Conservation (phyloP, 2,329 filamentous ascomycete genomes). For the Exophiala lecanii-corni region DNA sequence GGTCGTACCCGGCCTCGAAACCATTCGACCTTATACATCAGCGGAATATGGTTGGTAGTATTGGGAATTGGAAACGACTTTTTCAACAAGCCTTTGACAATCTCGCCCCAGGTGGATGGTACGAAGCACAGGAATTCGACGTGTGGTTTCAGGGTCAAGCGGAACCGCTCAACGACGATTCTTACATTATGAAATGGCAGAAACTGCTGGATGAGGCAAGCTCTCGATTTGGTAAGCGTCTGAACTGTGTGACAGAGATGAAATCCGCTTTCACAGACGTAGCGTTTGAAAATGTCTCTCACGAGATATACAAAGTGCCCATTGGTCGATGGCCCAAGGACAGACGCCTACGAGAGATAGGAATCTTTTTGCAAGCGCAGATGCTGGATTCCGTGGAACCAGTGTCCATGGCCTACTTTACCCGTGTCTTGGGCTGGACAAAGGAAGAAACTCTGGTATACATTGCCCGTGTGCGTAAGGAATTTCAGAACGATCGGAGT, state of each 20-base stretch:
- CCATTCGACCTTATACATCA: slow-evolving; percentile 59
- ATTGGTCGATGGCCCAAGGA: slow-evolving; percentile 31
- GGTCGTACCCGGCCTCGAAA: slow-evolving; percentile 44
- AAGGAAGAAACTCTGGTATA: slow-evolving; percentile 25
- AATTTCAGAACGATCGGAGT: slow-evolving; percentile 21
- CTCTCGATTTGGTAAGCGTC: slow-evolving; percentile 3
- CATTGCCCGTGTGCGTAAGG: slow-evolving; percentile 23
- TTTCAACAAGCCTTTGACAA: slow-evolving; percentile 26
- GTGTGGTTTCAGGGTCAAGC: slow-evolving; percentile 23
- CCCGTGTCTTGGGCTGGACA: slow-evolving; percentile 31
- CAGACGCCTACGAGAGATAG: slow-evolving; percentile 37
- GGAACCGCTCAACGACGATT: slow-evolving; percentile 18
- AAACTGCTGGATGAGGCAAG: slow-evolving; percentile 9
- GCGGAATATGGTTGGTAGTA: slow-evolving; percentile 52
- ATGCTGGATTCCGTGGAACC: slow-evolving; percentile 33
- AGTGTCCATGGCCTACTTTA: slow-evolving; percentile 35
- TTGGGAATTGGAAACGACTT: slow-evolving; percentile 50
- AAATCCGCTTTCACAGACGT: background rate
- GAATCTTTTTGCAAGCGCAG: slow-evolving; percentile 30
- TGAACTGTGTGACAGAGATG: slow-evolving; percentile 1
- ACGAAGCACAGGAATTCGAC: slow-evolving; percentile 39
- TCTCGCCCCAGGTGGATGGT: slow-evolving; percentile 36
- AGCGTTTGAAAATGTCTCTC: background rate
- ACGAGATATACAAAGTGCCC: slow-evolving; percentile 13
- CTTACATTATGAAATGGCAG: slow-evolving; percentile 5